Conservation (phyloP, 768 basidiomycete species). For the Phaeolepiota aurea region DNA sequence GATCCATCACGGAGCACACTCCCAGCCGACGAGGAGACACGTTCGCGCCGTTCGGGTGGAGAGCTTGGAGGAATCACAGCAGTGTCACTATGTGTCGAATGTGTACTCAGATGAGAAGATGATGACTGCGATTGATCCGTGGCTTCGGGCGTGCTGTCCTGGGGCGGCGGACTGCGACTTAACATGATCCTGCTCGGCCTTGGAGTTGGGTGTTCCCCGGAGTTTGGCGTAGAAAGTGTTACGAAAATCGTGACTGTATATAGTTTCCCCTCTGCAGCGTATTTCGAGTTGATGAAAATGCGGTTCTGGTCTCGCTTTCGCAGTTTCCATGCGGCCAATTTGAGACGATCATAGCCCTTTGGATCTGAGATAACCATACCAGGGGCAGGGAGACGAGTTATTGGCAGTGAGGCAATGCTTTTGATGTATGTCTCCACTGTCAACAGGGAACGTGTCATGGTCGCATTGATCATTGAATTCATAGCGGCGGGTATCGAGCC, state of each 20-base stretch:
- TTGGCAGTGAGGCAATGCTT: conserved; percentile 50
- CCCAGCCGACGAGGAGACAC: background rate
- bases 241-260: conserved; percentile 48
- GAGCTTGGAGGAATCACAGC: background rate
- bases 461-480: conserved; percentile 78
- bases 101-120: background rate
- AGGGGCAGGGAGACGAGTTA: conserved; percentile 59
- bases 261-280: conserved; percentile 36
- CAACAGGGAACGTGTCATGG: conserved; percentile 63
- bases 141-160: background rate
- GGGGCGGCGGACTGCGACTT: conserved; percentile 15
- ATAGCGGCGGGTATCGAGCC: conserved; percentile 80
- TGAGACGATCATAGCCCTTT: conserved; percentile 35
- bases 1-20: conserved; percentile 3
- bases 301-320: conserved; percentile 51
- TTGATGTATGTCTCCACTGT: conserved; percentile 71
- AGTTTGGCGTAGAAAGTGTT: background rate
- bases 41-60: background rate
- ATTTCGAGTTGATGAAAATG: conserved; percentile 47
- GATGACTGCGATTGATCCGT: background rate
- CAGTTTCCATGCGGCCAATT: conserved; percentile 49
- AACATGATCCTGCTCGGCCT: conserved; percentile 29
- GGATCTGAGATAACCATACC: conserved; percentile 52
- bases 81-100: background rate
- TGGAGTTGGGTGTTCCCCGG: conserved; percentile 28